Base-by-base conservation (phyloP, 1,284 basidiomycete genomes). In the Apiotrichum montevideense region DNA sequence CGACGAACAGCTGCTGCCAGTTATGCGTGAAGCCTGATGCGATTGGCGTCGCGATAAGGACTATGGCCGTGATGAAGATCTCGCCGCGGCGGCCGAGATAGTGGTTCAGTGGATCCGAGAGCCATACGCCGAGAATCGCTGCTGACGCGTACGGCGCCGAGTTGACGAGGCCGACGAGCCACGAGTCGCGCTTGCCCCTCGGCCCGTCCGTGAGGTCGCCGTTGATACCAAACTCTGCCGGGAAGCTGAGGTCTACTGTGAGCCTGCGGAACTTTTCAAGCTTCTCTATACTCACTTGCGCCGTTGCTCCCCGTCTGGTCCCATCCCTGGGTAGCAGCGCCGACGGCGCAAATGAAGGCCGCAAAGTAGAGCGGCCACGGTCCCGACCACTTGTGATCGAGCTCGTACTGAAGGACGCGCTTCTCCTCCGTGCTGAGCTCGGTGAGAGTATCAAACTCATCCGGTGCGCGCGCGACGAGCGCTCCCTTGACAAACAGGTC, bases 41-140 rank as follows among this genome's bases (percentile, higher is more conserved):
- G 21, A 75, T 73, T 10, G 72, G 71, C 9, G 73, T 63, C 11
- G 45, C 45, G 29, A 54, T 57, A 9, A 61, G 59, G 21, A 40
- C 74, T 47, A 83, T 65, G 49, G 83, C 84, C 34, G 84, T 83
- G 69, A 88, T 65, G 68, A 88, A 88, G 65, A 90, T 88, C n/a
- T 83, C 84, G 52, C 87, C 87, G 46, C 86, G 82, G 61, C 88
- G 84, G 5, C 87, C 88, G 53, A 90, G 79, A 63, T 70, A 77
- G 56, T 79, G 77, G 70, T 89, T 90, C 57, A 88, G 79, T 4
- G 87, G 87, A 45, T 84, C 83, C 0, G 86, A 85, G 45, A 88
- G 52, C 86, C 55, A 56, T 34, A 37, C 35, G 13, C 49, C 55
- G 14, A 64, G 29, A 41, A 59, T 71, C 66, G 61, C 80, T 75